Conservation (phyloP, 495 filamentous ascomycete genomes). For the Thozetella sp. region DNA sequence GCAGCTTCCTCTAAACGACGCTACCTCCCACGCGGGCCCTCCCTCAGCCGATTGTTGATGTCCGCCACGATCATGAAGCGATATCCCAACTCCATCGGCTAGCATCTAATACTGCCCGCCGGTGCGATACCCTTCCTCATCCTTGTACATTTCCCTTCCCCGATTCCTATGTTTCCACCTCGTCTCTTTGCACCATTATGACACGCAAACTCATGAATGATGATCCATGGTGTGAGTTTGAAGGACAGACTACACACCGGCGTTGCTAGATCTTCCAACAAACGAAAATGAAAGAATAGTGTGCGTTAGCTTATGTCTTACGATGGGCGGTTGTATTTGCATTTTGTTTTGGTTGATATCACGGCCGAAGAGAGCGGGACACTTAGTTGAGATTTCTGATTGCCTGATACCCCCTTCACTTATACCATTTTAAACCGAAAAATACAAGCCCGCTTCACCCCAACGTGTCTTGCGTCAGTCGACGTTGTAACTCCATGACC, state of each 20-base stretch:
- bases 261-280: neutral
- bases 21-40: neutral
- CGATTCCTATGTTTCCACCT: too few species aligned
- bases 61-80: too few species aligned
- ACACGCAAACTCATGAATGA: too few species aligned
- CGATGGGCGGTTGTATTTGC: neutral
- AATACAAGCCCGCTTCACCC: too few species aligned
- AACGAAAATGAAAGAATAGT: neutral
- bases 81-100: too few species aligned
- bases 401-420: neutral
- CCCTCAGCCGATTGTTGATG: too few species aligned
- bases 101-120: neutral
- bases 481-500: too few species aligned
- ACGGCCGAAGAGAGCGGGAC: neutral
- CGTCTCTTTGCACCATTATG: too few species aligned
- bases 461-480: too few species aligned
- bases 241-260: too few species aligned
- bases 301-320: neutral
- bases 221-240: too few species aligned
- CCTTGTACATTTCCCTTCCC: too few species aligned
- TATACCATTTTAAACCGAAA: neutral
- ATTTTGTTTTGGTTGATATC: neutral
- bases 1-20: slow-evolving; percentile 34
- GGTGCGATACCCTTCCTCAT: neutral
- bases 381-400: neutral